Base-by-base conservation (phyloP, 345 rosid species). In the Eutrema yunnanense region DNA sequence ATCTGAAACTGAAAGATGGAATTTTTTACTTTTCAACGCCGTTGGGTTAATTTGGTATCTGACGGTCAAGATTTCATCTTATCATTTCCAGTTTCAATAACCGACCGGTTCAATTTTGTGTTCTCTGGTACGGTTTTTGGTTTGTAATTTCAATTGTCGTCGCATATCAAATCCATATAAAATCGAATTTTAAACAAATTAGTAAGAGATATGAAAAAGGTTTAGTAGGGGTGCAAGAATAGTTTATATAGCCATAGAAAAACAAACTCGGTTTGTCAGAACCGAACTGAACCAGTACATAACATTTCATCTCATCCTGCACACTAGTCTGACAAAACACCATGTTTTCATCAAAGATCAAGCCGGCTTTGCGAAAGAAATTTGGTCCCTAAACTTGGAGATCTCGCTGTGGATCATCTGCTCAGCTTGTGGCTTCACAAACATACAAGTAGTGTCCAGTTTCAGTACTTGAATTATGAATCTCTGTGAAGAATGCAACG, bases 351-450 rank as follows among this genome's bases (percentile, higher is more conserved):
- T 58, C 32, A 59, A 26, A 16, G 5, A 11, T 47, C 42, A 71
- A 40, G 34, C 9, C 6, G 16, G 30, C 47, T 62, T 62, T 8
- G 19, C 27, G 46, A 33, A 72, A 53, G 55, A 72, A 61, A 19
- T 44, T 8, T 62, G 55, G 2, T 72, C 30, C 46, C 55, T 62
- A 14, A 53, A 62, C 62, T 62, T 62, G 38, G 43, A 8, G 54
- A 72, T 40, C 0, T n/a, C 62, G 10, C 16, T 32, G n/a, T 6
- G 62, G 14, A 72, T 72, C 46, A 62, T 62, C 46, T 62, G 9
- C 16, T 71, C 67, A 16, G 50, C 22, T 0, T 71, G 59, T 38
- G 67, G 67, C 59, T 37, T 29, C 67, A 71, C 67, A 60, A 71
- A 60, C 59, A 71, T 49, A 60, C 74, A 49, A 60, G 60, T 60